A percentile compares a stretch with the other conserved stretches of the same genome.
Evolutionary conservation across 371 early-diverging fungal species (phyloP).

Genomic region (Mortierella sp.): DNA sequence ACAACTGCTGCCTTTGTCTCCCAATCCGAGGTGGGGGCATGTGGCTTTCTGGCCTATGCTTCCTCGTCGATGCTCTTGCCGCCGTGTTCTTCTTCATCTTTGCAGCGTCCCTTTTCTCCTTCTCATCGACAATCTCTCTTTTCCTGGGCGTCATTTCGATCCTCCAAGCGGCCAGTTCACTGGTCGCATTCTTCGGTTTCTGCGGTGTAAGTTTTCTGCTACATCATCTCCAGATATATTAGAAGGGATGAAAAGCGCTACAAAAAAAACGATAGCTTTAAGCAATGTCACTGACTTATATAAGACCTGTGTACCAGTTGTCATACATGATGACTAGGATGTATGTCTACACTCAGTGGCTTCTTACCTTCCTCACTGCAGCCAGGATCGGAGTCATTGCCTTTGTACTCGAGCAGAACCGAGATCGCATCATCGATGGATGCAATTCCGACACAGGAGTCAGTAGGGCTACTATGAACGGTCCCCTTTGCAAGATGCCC

Average conservation of each 20-base stretch:
- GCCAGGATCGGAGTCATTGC: conserved; percentile 29
- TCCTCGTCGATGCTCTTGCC: conserved; percentile 12
- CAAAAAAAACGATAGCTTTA: neutral
- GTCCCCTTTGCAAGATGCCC: conserved; percentile 8
- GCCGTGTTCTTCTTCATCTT: conserved; percentile 14
- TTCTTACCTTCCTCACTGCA: conserved; percentile 13
- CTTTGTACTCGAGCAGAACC: conserved; percentile 17
- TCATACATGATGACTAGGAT: conserved; percentile 29
- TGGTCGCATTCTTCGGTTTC: conserved; percentile 8
- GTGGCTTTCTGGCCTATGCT: conserved; percentile 16
- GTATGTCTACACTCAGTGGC: conserved; percentile 24
- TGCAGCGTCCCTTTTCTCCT: conserved; percentile 6
- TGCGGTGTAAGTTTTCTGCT: conserved; percentile 9
- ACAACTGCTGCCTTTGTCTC: conserved; percentile 29
- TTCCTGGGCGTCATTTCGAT: conserved; percentile 17
- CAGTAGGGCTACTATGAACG: neutral
- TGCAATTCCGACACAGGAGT: neutral
- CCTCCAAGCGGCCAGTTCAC: conserved; percentile 7
- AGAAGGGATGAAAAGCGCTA: too few relatives aligned
- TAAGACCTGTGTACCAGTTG: conserved; percentile 6
- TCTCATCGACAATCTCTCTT: neutral
- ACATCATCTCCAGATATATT: too few relatives aligned
- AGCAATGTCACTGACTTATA: neutral
- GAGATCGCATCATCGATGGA: conserved; percentile 6
- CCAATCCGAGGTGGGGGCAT: conserved; percentile 27